phyloP scores from a whole-genome alignment of 2,329 filamentous ascomycete species.

The Colletotrichum liaoningense region DNA sequence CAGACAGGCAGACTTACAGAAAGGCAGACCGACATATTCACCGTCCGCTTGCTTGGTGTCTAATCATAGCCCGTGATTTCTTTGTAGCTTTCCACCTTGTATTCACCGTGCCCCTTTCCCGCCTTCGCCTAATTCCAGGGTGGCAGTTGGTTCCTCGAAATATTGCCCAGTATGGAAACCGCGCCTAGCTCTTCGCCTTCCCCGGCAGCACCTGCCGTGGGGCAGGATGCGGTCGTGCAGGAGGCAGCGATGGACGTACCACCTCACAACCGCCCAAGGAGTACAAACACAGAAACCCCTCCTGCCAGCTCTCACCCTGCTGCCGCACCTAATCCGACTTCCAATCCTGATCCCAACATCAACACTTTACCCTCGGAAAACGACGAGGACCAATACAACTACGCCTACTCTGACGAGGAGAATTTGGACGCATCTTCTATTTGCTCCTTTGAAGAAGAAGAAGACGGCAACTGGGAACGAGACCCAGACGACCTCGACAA shows the following conservation, averaged over 20 bases:
- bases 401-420: constrained; percentile 29
- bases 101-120: constrained; percentile 8
- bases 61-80: not conserved
- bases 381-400: constrained; percentile 30
- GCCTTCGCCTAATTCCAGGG: not conserved
- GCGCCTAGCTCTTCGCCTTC: constrained; percentile 14
- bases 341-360: not conserved
- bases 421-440: constrained; percentile 33
- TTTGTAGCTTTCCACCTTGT: constrained; percentile 2
- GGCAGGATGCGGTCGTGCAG: constrained; percentile 21
- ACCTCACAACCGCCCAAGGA: constrained; percentile 21
- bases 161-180: constrained; percentile 29
- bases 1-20: not conserved
- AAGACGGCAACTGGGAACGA: constrained; percentile 31
- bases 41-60: constrained; percentile 9
- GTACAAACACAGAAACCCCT: constrained; percentile 29
- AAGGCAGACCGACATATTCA: constrained; percentile 3
- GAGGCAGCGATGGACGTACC: constrained; percentile 18
- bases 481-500: constrained; percentile 16
- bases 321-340: not conserved
- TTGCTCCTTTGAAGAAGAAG: constrained; percentile 34
- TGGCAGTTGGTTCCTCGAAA: not conserved
- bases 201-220: constrained; percentile 29
- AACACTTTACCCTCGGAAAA: constrained; percentile 25
- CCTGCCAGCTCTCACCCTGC: constrained; percentile 14